Evolutionary conservation across 495 filamentous ascomycete genomes (phyloP).

Genomic region (Talaromyces adpressus): DNA sequence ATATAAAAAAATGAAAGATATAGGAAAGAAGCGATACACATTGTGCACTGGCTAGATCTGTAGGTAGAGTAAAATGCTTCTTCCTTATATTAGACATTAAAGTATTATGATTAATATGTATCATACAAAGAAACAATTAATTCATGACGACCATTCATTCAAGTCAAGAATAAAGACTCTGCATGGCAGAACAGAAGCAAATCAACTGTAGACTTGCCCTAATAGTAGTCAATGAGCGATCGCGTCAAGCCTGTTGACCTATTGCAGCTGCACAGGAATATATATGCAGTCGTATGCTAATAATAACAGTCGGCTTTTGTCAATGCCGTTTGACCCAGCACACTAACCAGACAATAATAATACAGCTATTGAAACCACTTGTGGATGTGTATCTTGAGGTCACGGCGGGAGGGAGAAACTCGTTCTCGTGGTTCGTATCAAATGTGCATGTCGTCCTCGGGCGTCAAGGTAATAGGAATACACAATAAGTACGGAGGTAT

Average conservation of each 20-base stretch:
- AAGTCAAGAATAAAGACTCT: conserved; percentile 7
- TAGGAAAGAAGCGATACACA: neutral
- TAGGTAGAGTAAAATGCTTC: neutral
- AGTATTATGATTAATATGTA: neutral
- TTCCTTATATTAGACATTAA: neutral
- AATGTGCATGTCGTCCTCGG: neutral
- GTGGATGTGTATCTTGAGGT: neutral
- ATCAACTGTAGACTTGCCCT: conserved; percentile 8
- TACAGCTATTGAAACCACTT: neutral
- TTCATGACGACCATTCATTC: neutral
- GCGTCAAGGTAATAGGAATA: neutral
- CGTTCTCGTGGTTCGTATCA: neutral
- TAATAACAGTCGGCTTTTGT: neutral
- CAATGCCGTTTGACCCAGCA: neutral
- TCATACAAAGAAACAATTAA: neutral
- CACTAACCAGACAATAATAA: neutral
- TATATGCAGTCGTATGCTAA: neutral
- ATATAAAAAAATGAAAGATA: too few relatives aligned
- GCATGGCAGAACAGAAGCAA: conserved; percentile 9
- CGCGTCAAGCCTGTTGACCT: neutral
- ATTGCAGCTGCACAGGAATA: neutral
- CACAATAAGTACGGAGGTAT: neutral
- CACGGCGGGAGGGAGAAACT: neutral
- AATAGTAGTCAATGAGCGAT: neutral
- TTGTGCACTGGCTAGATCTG: neutral